A percentile compares a stretch with the other conserved stretches of the same genome.
phyloP scores from a whole-genome alignment of 257 asterid genomes.

The Solanum sejunctum region DNA sequence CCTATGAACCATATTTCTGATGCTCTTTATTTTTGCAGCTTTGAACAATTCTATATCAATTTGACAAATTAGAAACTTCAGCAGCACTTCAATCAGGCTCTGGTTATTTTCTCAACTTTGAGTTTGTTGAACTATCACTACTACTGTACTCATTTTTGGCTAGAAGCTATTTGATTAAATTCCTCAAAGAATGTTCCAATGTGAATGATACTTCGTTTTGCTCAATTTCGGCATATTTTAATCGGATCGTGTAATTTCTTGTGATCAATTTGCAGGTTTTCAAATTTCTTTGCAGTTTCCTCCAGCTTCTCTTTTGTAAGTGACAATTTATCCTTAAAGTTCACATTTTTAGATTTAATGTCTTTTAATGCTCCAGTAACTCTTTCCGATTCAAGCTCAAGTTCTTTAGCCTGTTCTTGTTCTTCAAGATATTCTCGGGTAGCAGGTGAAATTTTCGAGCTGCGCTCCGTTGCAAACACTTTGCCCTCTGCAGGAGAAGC shows the following conservation, averaged over 20 bases:
- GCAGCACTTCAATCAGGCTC: conserved; percentile 98
- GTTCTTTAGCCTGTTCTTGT: conserved; percentile 56
- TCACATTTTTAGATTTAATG: conserved; percentile 44
- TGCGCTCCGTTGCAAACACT: conserved; percentile 7
- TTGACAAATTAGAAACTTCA: conserved; percentile 99
- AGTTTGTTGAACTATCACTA: not conserved
- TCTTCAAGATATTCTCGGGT: conserved; percentile 34
- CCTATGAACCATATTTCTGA: not conserved
- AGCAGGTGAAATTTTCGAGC: conserved; percentile 12
- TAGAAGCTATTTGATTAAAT: too few species aligned
- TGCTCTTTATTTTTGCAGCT: conserved; percentile 35
- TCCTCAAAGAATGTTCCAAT: too few species aligned
- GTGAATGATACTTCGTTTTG: too few species aligned
- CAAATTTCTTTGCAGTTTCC: conserved; percentile 26
- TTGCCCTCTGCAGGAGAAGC: conserved; percentile 9
- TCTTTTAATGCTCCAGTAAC: conserved; percentile 38
- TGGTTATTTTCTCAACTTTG: conserved; percentile 28
- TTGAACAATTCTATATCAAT: conserved; percentile 93
- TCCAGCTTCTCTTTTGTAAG: conserved; percentile 36
- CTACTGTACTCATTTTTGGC: not conserved
- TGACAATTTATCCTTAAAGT: conserved; percentile 46
- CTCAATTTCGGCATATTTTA: not conserved
- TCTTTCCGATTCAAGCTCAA: conserved; percentile 49
- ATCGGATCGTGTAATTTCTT: conserved; percentile 43
- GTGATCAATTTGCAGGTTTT: conserved; percentile 38